Base-by-base conservation (phyloP, 495 filamentous ascomycete species). In the Apiosordaria backusii region DNA sequence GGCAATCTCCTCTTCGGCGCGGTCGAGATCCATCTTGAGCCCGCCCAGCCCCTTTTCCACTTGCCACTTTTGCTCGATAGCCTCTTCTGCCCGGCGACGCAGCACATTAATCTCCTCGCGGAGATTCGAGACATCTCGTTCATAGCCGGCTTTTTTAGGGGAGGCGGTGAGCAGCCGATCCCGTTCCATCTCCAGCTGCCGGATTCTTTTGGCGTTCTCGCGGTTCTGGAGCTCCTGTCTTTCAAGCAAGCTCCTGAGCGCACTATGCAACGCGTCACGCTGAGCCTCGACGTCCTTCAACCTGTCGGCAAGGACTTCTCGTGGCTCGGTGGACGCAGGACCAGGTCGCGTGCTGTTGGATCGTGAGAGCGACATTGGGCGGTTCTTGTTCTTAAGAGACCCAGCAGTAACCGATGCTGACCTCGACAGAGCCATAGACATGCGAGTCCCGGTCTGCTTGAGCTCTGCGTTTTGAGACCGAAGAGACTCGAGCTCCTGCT, bases 1-100 rank as follows among this genome's bases (percentile, higher is more conserved):
- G 29, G 83, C 80, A 15, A 94, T 97, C 79, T 99, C 96, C 74
- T 95, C 90, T 76, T 97, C 90, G 4, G 95, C 92, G 67, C 93
- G 90, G 73, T 99, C 96, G 27, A 99, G 86, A 74, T 99, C 95
- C 90, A 97, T 97, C 78, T 97, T 97, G 67, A 99, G 80, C 53
- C 94, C 93, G 65, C 88, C 85, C 16, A 99, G 83, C 24, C 93
- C 92, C 77, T 97, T 96, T 78, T 99, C 95, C 64, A 93, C 94
- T 77, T 95, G 90, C 86, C 89, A 97, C 80, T 97, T 98, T 71
- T 93, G 90, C 70, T 96, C 92, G n/a, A 97, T 82, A 22, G 95
- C 96, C 63, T 99, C 95, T 69, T 98, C 93, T 24, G 96, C 93
- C 62, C 96, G 89, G 63, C 88, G 88, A 27, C 95, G 89, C 57